Evolutionary conservation across 352 stramenopile species (phyloP).

Genomic region (Phytophthora tentaculata): DNA sequence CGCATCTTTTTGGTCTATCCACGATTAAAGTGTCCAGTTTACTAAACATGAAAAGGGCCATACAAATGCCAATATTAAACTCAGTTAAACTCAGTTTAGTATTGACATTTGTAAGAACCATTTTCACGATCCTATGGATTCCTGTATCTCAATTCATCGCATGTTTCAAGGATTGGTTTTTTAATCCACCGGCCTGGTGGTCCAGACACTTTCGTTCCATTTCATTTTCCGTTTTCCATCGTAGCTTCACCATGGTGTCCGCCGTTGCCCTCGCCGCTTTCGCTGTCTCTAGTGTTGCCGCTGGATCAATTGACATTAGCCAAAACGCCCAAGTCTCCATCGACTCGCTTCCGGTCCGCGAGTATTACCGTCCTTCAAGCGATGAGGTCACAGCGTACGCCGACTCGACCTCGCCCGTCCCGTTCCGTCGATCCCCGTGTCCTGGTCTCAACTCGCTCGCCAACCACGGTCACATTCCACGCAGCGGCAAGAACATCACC

Average conservation of each 20-base stretch:
- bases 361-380: conserved; percentile 42
- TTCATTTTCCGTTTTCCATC: conserved; percentile 21
- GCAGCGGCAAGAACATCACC: conserved; percentile 52
- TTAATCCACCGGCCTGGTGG: conserved; percentile 12
- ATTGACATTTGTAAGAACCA: conserved; percentile 1
- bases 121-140: conserved; percentile 24
- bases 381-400: conserved; percentile 34
- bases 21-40: too few relatives aligned
- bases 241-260: conserved; percentile 15
- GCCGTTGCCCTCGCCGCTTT: conserved; percentile 17
- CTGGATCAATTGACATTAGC: conserved; percentile 14
- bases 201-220: conserved; percentile 7
- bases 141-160: conserved; percentile 4
- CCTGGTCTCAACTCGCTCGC: conserved; percentile 53
- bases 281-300: conserved; percentile 17
- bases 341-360: conserved; percentile 25
- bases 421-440: conserved; percentile 46
- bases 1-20: too few relatives aligned
- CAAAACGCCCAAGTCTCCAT: conserved; percentile 18
- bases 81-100: too few relatives aligned
- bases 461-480: conserved; percentile 59
- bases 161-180: conserved; percentile 26
- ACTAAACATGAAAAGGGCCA: too few relatives aligned
- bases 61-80: too few relatives aligned
- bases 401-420: conserved; percentile 27